Evolutionary conservation across 2,329 filamentous ascomycete genomes (phyloP).

Genomic region (Nannizziopsis barbatae): DNA sequence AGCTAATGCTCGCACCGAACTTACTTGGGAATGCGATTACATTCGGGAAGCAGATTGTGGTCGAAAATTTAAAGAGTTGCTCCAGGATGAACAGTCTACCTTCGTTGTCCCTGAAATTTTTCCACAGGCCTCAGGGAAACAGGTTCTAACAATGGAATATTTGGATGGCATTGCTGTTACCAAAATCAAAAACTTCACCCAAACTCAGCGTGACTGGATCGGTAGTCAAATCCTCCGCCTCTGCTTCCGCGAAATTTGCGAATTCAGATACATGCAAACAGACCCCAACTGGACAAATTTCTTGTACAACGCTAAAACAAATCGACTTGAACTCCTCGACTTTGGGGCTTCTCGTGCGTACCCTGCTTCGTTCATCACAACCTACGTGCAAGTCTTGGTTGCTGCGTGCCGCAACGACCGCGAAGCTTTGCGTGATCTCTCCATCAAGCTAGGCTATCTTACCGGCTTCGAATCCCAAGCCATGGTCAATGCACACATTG

Average conservation of each 20-base stretch:
- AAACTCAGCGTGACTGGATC: slow-evolving; percentile 87
- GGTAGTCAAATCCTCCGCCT: slow-evolving; percentile 86
- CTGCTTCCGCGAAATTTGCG: slow-evolving; percentile 81
- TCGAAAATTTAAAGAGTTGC: slow-evolving; percentile 61
- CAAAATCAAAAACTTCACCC: slow-evolving; percentile 60
- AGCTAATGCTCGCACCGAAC: slow-evolving; percentile 79
- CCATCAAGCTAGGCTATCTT: slow-evolving; percentile 72
- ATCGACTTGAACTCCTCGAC: slow-evolving; percentile 80
- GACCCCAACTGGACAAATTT: slow-evolving; percentile 99
- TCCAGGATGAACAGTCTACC: slow-evolving; percentile 59
- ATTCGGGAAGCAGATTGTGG: slow-evolving; percentile 74
- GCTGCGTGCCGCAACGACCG: slow-evolving; percentile 66
- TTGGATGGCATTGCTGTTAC: slow-evolving; percentile 81
- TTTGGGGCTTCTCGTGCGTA: slow-evolving; percentile 89
- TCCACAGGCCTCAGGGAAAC: slow-evolving; percentile 65
- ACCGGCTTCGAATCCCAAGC: slow-evolving; percentile 74
- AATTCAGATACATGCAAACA: slow-evolving; percentile 98
- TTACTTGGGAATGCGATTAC: slow-evolving; percentile 97
- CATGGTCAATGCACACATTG: slow-evolving; percentile 87
- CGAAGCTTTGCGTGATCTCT: slow-evolving; percentile 52
- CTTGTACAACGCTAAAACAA: slow-evolving; percentile 62
- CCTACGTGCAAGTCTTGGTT: slow-evolving; percentile 68
- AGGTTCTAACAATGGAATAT: slow-evolving; percentile 87
- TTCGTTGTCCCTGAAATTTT: slow-evolving; percentile 75
- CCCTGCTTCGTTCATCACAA: slow-evolving; percentile 63